phyloP scores from a whole-genome alignment of 768 basidiomycete species.

The Pisolithus microcarpus region DNA sequence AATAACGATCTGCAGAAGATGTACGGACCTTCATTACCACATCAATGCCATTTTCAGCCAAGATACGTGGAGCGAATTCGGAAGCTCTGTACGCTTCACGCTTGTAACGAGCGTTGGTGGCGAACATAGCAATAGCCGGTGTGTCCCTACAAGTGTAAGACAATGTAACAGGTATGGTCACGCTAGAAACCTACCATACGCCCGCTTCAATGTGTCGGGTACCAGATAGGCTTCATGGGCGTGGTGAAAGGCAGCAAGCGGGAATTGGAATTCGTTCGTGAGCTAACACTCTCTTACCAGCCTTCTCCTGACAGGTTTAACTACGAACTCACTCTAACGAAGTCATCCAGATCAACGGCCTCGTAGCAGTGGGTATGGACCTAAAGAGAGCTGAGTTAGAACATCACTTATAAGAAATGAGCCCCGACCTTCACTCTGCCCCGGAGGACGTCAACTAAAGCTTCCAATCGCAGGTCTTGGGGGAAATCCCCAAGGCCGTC shows the following conservation, averaged over 20 bases:
- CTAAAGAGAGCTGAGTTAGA: slow-evolving; percentile 4
- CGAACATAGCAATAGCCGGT: slow-evolving; percentile 75
- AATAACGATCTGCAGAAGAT: slow-evolving; percentile 12
- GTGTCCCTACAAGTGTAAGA: slow-evolving; percentile 34
- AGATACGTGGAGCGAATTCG: slow-evolving; percentile 56
- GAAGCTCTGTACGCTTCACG: slow-evolving; percentile 58
- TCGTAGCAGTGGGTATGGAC: slow-evolving; percentile 40
- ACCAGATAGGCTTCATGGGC: slow-evolving; percentile 91
- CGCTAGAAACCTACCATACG: slow-evolving; percentile 34
- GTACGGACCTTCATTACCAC: slow-evolving; percentile 53
- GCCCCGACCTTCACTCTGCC: slow-evolving; percentile 61
- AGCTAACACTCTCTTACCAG: slow-evolving; percentile 36
- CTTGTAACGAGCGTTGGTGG: slow-evolving; percentile 65
- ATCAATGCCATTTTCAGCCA: slow-evolving; percentile 48
- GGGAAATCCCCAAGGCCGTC: slow-evolving; percentile 50
- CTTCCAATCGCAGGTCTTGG: slow-evolving; percentile 61
- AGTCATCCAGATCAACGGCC: slow-evolving; percentile 60
- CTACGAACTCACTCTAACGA: slow-evolving; percentile 48
- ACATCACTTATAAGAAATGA: no score
- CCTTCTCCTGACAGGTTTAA: background rate
- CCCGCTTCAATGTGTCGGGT: slow-evolving; percentile 69
- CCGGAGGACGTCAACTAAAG: slow-evolving; percentile 61
- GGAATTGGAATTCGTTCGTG: slow-evolving; percentile 86
- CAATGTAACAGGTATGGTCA: background rate
- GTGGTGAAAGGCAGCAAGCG: slow-evolving; percentile 76